These are phyloP conservation scores for Alternaria ventricosa DNA, from an alignment of 2,329 filamentous ascomycete genomes.

Conservation along the genomic window DNA sequence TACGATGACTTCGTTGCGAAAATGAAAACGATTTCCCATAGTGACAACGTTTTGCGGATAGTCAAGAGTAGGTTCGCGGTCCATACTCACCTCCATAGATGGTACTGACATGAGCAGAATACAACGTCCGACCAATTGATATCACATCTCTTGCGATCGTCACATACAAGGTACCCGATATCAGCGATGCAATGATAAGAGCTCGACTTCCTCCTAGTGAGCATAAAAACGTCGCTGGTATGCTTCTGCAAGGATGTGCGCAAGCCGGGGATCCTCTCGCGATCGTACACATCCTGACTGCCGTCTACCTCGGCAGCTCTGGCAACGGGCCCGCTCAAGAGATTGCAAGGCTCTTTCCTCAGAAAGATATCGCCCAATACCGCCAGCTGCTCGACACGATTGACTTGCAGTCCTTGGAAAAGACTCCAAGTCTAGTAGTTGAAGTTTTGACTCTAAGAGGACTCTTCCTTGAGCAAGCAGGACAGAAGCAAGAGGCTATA, in stretches of 20 bases:
- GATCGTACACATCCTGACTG: constrained; percentile 37
- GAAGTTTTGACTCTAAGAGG: constrained; percentile 40
- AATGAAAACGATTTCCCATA: constrained; percentile 25
- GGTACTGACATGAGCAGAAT: constrained; percentile 28
- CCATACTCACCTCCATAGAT: neutral
- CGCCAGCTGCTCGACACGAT: constrained; percentile 28
- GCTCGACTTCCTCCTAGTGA: constrained; percentile 33
- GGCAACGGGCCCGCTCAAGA: constrained; percentile 17
- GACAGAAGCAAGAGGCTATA: constrained; percentile 27
- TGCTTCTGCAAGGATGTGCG: constrained; percentile 38
- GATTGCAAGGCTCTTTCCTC: constrained; percentile 25
- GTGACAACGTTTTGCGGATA: constrained; percentile 21
- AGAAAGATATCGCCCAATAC: constrained; percentile 25
- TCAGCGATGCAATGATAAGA: constrained; percentile 23
- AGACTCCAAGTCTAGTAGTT: constrained; percentile 20
- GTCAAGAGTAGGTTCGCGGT: constrained; percentile 28
- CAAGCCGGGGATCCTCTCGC: constrained; percentile 36
- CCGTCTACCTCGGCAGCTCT: constrained; percentile 25
- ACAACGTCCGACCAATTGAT: constrained; percentile 29
- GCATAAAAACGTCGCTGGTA: constrained; percentile 23
- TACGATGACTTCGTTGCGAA: constrained; percentile 32
- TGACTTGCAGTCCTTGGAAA: constrained; percentile 11
- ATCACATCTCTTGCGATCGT: constrained; percentile 35
- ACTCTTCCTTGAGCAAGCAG: constrained; percentile 37
- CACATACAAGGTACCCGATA: constrained; percentile 33